Evolutionary conservation across 2,329 filamentous ascomycete species (phyloP).

Genomic region (Botrytis porri): DNA sequence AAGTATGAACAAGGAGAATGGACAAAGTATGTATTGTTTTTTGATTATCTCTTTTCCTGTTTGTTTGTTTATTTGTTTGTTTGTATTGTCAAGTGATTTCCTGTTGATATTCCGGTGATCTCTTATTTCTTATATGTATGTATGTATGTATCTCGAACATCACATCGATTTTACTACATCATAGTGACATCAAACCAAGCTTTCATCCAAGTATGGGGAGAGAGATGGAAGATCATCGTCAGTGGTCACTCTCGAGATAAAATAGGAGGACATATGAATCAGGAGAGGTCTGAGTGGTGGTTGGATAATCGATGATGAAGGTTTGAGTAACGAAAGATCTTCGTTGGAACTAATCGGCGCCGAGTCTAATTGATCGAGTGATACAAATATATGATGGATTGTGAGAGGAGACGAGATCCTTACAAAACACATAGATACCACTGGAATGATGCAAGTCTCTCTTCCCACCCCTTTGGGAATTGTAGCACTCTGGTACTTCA

Average conservation of each 20-base stretch:
- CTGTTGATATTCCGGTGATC: neutral
- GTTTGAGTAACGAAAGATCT: neutral
- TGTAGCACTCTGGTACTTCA: neutral
- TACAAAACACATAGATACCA: neutral
- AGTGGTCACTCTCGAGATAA: neutral
- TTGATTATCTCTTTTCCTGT: neutral
- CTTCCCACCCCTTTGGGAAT: neutral
- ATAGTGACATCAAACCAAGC: neutral
- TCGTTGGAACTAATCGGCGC: neutral
- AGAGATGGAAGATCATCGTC: neutral
- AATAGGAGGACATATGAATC: neutral
- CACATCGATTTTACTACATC: no score
- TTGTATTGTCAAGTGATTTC: neutral
- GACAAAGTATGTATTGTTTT: neutral
- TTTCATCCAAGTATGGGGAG: neutral
- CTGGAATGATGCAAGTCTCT: neutral
- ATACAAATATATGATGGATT: neutral
- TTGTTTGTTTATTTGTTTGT: neutral
- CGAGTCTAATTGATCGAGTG: neutral
- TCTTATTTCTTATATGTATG: neutral
- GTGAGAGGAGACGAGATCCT: neutral
- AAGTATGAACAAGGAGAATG: neutral
- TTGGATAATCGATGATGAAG: neutral
- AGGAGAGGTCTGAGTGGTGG: neutral
- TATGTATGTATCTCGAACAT: neutral